These are phyloP conservation scores for Boletus tomentosulus DNA, from an alignment of 768 basidiomycete species.

Conservation along the genomic window DNA sequence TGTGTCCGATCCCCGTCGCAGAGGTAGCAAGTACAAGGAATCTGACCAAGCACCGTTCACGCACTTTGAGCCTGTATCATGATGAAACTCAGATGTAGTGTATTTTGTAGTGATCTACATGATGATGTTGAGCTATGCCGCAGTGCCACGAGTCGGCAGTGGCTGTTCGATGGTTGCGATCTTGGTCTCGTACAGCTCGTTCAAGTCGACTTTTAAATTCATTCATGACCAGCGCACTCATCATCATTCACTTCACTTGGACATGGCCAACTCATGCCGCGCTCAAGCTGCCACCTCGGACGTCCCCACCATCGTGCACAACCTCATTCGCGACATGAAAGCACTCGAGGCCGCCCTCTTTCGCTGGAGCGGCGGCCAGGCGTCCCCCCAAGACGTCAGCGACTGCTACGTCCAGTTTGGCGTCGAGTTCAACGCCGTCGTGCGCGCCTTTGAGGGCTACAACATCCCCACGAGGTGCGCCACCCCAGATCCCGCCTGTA, in stretches of 20 bases:
- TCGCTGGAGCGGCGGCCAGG: constrained; percentile 61
- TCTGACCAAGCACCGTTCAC: background rate
- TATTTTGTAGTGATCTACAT: constrained; percentile 1
- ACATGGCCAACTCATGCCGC: background rate
- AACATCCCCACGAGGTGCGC: constrained; percentile 76
- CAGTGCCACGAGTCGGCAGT: background rate
- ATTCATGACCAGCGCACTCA: background rate
- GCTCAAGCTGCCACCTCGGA: background rate
- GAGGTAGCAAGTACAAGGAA: background rate
- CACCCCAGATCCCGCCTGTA: background rate
- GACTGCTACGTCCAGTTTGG: constrained; percentile 88
- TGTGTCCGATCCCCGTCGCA: constrained; percentile 23
- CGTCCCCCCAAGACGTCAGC: constrained; percentile 71
- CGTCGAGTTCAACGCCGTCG: constrained; percentile 80
- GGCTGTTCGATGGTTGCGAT: constrained; percentile 2
- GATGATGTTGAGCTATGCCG: background rate
- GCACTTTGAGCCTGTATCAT: constrained; percentile 22
- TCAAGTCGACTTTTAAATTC: background rate
- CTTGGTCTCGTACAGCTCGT: constrained; percentile 3
- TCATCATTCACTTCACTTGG: background rate
- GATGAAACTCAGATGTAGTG: background rate
- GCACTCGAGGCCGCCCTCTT: constrained; percentile 69
- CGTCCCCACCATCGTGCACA: constrained; percentile 8
- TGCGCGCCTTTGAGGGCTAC: constrained; percentile 68
- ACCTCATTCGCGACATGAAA: constrained; percentile 77